Conservation (phyloP, 345 rosid genomes). For the Laguncularia racemosa region DNA sequence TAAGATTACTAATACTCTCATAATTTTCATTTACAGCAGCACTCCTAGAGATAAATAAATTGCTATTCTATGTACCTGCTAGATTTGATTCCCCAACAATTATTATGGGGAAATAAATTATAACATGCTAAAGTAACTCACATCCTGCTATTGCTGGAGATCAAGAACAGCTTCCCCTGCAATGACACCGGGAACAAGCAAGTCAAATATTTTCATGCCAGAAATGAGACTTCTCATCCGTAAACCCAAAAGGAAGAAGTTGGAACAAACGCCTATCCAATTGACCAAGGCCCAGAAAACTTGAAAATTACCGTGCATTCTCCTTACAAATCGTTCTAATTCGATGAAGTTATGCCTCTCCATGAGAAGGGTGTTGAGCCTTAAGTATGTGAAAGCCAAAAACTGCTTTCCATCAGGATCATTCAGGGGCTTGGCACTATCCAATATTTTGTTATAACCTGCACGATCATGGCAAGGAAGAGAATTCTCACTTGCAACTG, state of each 20-base stretch:
- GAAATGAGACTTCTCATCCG: background rate
- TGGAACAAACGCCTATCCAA: conserved; percentile 1
- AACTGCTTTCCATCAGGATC: conserved; percentile 83
- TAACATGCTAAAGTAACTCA: conserved; percentile 7
- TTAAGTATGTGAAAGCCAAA: conserved; percentile 66
- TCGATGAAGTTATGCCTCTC: conserved; percentile 70
- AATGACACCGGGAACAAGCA: background rate
- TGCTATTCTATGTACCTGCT: conserved; percentile 7
- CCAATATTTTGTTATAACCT: conserved; percentile 71
- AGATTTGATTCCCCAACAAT: conserved; percentile 11
- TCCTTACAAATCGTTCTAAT: conserved; percentile 73
- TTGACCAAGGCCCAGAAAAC: background rate
- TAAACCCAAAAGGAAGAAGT: background rate
- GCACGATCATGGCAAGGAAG: conserved; percentile 67
- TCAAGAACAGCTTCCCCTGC: conserved; percentile 48
- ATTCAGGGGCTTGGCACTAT: conserved; percentile 59
- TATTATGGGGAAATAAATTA: conserved; percentile 14
- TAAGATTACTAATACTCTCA: background rate
- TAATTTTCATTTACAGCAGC: conserved; percentile 7
- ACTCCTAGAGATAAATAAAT: background rate
- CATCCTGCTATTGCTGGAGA: conserved; percentile 24
- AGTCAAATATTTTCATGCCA: background rate
- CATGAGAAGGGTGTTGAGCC: conserved; percentile 69
- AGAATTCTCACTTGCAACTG: conserved; percentile 61
- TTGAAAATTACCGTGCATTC: conserved; percentile 67